Evolutionary conservation across 495 filamentous ascomycete genomes (phyloP).

Genomic region (Extremus antarcticus): DNA sequence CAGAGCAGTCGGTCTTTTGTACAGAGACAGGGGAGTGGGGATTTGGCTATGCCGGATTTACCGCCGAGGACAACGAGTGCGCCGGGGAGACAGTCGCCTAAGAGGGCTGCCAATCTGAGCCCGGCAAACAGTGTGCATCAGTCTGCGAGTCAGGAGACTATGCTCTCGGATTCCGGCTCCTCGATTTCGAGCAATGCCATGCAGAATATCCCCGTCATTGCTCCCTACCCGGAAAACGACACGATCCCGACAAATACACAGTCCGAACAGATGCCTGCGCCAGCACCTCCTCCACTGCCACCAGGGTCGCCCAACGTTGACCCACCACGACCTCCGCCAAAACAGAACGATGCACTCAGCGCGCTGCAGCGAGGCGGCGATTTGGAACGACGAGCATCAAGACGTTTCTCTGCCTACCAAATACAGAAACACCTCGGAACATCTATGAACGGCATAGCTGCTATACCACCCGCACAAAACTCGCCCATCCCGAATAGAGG

Average conservation of each 20-base stretch:
- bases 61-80: constrained; percentile 38
- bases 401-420: constrained; percentile 89
- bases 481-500: constrained; percentile 82
- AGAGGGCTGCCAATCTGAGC: constrained; percentile 24
- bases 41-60: constrained; percentile 36
- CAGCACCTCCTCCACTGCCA: constrained; percentile 44
- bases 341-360: constrained; percentile 81
- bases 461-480: constrained; percentile 69
- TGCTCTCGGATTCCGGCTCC: constrained; percentile 32
- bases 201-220: constrained; percentile 57
- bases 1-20: constrained; percentile 30
- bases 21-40: constrained; percentile 40
- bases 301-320: constrained; percentile 51
- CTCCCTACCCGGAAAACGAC: constrained; percentile 54
- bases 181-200: constrained; percentile 56
- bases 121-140: constrained; percentile 33
- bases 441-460: constrained; percentile 68
- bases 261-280: constrained; percentile 31
- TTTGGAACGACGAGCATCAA: constrained; percentile 83
- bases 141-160: constrained; percentile 32
- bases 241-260: constrained; percentile 31
- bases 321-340: constrained; percentile 44
- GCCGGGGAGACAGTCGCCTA: constrained; percentile 23
- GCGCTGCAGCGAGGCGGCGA: constrained; percentile 85
- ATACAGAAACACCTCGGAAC: constrained; percentile 85